Percentiles rank a stretch among this genome's conserved stretches.
Conservation (phyloP, 1,139 yeast genomes). For the Magnusiomyces magnusii region DNA sequence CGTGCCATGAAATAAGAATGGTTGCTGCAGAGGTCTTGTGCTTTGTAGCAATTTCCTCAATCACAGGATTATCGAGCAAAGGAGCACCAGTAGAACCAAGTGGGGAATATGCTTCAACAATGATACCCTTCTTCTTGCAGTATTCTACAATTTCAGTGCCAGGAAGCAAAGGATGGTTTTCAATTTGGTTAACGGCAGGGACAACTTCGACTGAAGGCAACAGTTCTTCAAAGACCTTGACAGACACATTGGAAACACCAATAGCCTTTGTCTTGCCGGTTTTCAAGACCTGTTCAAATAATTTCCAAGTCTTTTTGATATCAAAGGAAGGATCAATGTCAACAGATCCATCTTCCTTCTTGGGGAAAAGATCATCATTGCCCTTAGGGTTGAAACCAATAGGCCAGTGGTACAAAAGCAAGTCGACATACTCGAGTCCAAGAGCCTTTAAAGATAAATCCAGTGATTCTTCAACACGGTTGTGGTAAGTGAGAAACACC, state of each 20-base stretch:
- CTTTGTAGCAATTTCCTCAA: conserved; percentile 48
- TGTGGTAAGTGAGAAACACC: conserved; percentile 71
- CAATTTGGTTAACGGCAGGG: conserved; percentile 72
- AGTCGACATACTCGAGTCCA: conserved; percentile 74
- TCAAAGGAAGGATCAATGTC: conserved; percentile 46
- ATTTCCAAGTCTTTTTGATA: conserved; percentile 60
- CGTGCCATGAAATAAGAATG: conserved; percentile 63
- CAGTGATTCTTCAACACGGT: conserved; percentile 51
- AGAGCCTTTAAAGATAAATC: conserved; percentile 56
- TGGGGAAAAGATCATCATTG: conserved; percentile 38
- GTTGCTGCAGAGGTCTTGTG: conserved; percentile 52
- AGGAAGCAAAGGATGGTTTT: conserved; percentile 67
- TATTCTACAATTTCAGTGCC: conserved; percentile 55
- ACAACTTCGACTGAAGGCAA: conserved; percentile 46
- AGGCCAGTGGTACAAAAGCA: conserved; percentile 89
- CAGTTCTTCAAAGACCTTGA: conserved; percentile 45
- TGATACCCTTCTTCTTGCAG: conserved; percentile 47
- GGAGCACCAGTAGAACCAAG: conserved; percentile 68
- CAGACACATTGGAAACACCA: conserved; percentile 74
- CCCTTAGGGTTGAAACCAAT: conserved; percentile 43
- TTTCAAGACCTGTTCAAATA: conserved; percentile 51
- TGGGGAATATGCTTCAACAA: conserved; percentile 72
- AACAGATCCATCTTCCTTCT: conserved; percentile 39
- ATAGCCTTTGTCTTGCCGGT: conserved; percentile 58
- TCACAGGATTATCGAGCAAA: conserved; percentile 43